Evolutionary conservation across 1,284 basidiomycete genomes (phyloP), one percentile per base, ranked within the genome.

Genomic region (Blastosporella zonata): DNA sequence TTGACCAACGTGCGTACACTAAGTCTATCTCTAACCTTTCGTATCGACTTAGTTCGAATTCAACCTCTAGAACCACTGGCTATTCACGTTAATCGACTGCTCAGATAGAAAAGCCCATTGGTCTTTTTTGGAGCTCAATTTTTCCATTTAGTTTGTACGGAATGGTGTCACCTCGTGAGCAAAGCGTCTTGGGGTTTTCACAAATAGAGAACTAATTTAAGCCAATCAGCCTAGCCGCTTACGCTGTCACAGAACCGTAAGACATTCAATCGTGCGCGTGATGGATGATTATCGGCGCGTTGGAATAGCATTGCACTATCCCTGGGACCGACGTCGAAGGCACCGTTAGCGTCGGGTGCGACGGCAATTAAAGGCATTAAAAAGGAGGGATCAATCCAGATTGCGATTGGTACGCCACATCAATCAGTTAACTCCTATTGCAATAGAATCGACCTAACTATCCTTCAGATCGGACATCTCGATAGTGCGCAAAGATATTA

Each of bases 21-120:
- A n/a, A n/a, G n/a, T n/a, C n/a, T n/a, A n/a, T n/a, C n/a, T n/a
- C n/a, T n/a, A n/a, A n/a, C n/a, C n/a, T n/a, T n/a, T n/a, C n/a
- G n/a, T n/a, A n/a, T n/a, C n/a, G n/a, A n/a, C n/a, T n/a, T n/a
- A n/a, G n/a, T n/a, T n/a, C n/a, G n/a, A n/a, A n/a, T n/a, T n/a
- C n/a, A n/a, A n/a, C n/a, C n/a, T n/a, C n/a, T n/a, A n/a, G n/a
- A 69, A 67, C 54, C 6, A 66, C 68, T 12, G n/a, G n/a, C 65
- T 66, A 10, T 70, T 69, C 51, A 66, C 68, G 66, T 63, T 66
- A 47, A 55, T 70, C 12, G 68, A 64, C 40, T 70, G 67, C 49
- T 66, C 68, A 2, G 68, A 70, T 44, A 67, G 66, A 36, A 59
- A 66, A 43, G 66, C 25, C 25, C 25, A 6, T 10, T 27, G 25